These are phyloP conservation scores for Butyriboletus loyo DNA, from an alignment of 768 basidiomycete genomes.

Conservation along the genomic window DNA sequence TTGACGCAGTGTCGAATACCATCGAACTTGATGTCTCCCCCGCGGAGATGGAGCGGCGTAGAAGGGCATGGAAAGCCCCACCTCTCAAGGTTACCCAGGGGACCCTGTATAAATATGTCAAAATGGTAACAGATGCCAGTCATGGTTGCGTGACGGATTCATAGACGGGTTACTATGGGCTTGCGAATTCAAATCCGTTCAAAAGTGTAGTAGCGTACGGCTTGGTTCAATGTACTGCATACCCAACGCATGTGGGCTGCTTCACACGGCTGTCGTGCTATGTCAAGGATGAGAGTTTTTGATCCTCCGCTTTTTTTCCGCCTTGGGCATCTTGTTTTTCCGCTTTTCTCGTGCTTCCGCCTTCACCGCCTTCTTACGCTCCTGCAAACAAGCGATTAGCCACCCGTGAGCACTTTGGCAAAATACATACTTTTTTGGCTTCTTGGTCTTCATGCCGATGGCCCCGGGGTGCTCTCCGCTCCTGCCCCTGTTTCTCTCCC, in stretches of 20 bases:
- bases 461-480: slow-evolving; percentile 67
- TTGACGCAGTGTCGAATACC: slow-evolving; percentile 85
- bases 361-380: slow-evolving; percentile 88
- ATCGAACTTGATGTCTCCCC: slow-evolving; percentile 74
- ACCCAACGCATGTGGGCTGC: slow-evolving; percentile 2
- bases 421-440: slow-evolving; percentile 69
- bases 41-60: slow-evolving; percentile 75
- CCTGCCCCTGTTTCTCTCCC: slow-evolving; percentile 33
- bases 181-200: slow-evolving; percentile 6
- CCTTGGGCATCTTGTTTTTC: slow-evolving; percentile 92
- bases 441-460: slow-evolving; percentile 93
- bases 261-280: slow-evolving; percentile 15
- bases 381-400: slow-evolving; percentile 44
- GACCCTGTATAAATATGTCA: slow-evolving; percentile 86
- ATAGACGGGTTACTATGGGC: slow-evolving; percentile 33
- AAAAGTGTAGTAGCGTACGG: slow-evolving; percentile 8
- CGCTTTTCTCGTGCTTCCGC: slow-evolving; percentile 84
- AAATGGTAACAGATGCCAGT: slow-evolving; percentile 86
- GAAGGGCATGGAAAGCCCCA: slow-evolving; percentile 74
- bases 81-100: slow-evolving; percentile 82
- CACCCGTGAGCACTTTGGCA: slow-evolving; percentile 4
- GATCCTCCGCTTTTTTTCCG: slow-evolving; percentile 85
- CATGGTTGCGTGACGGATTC: slow-evolving; percentile 90
- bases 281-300: slow-evolving; percentile 42
- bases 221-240: not conserved